phyloP scores from a whole-genome alignment of 257 asterid genomes.

The Solanum neorickii region DNA sequence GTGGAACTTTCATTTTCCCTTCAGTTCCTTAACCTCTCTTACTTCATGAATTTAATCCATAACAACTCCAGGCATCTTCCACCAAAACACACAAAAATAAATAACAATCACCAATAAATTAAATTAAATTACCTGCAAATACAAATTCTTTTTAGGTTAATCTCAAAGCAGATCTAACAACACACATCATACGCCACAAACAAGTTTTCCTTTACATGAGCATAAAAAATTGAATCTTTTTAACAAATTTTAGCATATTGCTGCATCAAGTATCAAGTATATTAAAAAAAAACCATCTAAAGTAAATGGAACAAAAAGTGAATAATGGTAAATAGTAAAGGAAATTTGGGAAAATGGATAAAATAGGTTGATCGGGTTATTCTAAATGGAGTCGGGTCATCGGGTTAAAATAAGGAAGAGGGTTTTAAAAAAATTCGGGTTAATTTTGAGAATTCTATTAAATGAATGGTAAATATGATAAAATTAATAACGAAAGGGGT shows the following conservation, averaged over 20 bases:
- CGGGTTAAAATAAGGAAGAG: too few relatives aligned
- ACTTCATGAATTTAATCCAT: constrained; percentile 48
- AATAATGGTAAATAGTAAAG: too few relatives aligned
- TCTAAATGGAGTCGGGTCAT: too few relatives aligned
- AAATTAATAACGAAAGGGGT: too few relatives aligned
- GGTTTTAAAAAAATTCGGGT: too few relatives aligned
- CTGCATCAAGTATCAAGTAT: constrained; percentile 4
- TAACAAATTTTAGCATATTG: constrained; percentile 24
- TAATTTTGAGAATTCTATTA: too few relatives aligned
- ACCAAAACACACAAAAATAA: constrained; percentile 7
- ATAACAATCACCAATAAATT: constrained; percentile 10
- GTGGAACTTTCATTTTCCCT: constrained; percentile 36
- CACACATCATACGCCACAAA: background rate
- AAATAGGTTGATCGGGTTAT: too few relatives aligned
- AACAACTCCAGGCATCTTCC: constrained; percentile 61
- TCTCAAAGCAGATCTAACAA: background rate
- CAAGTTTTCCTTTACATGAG: background rate
- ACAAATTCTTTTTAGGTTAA: background rate
- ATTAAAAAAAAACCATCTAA: background rate
- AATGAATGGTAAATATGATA: too few relatives aligned
- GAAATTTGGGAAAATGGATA: too few relatives aligned
- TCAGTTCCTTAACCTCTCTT: constrained; percentile 18
- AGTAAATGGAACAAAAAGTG: background rate
- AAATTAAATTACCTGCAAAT: constrained; percentile 22
- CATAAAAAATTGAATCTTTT: background rate